Evolutionary conservation across 192 early-diverging fungal genomes (phyloP).

Genomic region (Coemansia sp.): DNA sequence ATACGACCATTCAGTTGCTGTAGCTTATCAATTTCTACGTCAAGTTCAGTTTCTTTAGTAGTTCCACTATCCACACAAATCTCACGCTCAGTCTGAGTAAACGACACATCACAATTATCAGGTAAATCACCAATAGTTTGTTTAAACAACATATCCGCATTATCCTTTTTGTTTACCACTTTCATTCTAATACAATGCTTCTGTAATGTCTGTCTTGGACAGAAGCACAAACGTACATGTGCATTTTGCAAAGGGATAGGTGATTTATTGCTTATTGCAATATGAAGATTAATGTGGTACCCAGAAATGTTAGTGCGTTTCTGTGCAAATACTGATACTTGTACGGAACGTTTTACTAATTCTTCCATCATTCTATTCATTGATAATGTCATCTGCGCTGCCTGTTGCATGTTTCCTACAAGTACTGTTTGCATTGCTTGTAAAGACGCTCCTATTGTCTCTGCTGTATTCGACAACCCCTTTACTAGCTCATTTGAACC

Average conservation of each 20-base stretch:
- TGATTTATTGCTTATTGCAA: slow-evolving; percentile 25
- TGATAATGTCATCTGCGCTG: slow-evolving; percentile 45
- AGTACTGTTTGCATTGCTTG: slow-evolving; percentile 45
- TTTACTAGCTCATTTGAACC: slow-evolving; percentile 2
- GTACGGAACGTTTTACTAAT: slow-evolving; percentile 37
- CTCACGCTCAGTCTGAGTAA: slow-evolving; percentile 7
- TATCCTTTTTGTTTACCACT: not conserved
- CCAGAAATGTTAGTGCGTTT: not conserved
- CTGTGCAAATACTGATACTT: slow-evolving; percentile 30
- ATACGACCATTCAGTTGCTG: slow-evolving; percentile 29
- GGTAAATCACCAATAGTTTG: not conserved
- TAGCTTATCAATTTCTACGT: slow-evolving; percentile 4
- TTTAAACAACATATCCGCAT: not conserved
- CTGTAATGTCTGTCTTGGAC: not conserved
- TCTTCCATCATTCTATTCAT: slow-evolving; percentile 57
- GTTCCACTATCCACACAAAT: slow-evolving; percentile 14
- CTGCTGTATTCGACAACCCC: slow-evolving; percentile 33
- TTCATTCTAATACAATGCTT: not conserved
- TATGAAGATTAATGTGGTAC: not conserved
- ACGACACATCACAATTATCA: not conserved
- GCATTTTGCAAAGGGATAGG: slow-evolving; percentile 32
- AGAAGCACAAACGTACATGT: slow-evolving; percentile 17
- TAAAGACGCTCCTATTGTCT: slow-evolving; percentile 35
- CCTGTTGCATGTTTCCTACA: slow-evolving; percentile 48
- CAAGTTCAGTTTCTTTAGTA: not conserved